Evolutionary conservation across 768 basidiomycete genomes (phyloP).

Genomic region (Boletus tomentosulus): DNA sequence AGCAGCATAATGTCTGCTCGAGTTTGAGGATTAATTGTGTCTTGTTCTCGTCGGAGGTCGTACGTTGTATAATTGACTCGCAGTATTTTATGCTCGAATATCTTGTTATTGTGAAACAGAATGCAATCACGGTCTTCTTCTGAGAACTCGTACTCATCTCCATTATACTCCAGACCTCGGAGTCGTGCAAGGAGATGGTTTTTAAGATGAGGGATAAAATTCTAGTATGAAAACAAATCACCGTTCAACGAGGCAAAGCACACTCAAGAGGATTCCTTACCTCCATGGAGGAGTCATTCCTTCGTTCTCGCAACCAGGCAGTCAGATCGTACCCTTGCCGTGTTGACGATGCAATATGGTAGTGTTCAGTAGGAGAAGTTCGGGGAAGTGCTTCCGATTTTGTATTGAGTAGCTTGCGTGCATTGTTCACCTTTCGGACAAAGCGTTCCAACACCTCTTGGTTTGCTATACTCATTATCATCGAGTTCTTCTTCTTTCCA

Average conservation of each 20-base stretch:
- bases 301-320: not conserved
- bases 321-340: not conserved
- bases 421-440: not conserved
- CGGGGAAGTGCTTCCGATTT: not conserved
- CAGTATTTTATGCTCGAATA: conserved; percentile 6
- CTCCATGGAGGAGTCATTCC: not conserved
- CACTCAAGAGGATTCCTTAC: not conserved
- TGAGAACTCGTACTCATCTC: not conserved
- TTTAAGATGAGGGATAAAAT: not conserved
- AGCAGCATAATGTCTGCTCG: conserved; percentile 37
- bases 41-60: conserved; percentile 28
- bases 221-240: not conserved
- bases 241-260: no score
- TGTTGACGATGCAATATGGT: not conserved
- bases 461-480: not conserved
- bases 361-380: not conserved
- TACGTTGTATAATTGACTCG: conserved; percentile 27
- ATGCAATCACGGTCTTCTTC: not conserved
- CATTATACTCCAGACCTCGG: not conserved
- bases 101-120: not conserved
- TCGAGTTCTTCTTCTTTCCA: not conserved
- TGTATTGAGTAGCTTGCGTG: not conserved
- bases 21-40: conserved; percentile 33
- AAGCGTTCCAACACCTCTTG: not conserved
- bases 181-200: not conserved